Evolutionary conservation across 176 grass and related monocot species (phyloP).

Genomic region (Triticum monococcum): DNA sequence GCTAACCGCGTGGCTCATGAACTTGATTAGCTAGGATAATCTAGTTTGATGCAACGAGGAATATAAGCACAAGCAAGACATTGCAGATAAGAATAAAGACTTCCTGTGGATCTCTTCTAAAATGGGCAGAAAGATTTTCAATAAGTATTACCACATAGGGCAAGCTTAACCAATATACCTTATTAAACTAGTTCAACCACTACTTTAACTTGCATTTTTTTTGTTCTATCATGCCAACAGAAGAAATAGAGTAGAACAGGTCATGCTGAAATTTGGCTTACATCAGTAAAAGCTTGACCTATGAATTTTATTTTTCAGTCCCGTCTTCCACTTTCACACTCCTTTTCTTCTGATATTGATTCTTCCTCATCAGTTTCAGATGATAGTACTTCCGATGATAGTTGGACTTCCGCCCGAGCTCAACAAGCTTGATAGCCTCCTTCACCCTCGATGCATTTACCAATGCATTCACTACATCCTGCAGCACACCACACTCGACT

Average conservation of each 20-base stretch:
- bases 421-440: conserved; percentile 48
- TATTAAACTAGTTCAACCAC: background rate
- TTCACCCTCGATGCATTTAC: too few relatives aligned
- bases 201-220: background rate
- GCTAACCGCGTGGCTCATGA: too few relatives aligned
- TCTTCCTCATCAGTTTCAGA: background rate
- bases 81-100: background rate
- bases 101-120: background rate
- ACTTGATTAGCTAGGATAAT: too few relatives aligned
- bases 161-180: background rate
- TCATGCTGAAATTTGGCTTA: background rate
- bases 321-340: background rate
- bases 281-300: background rate
- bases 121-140: background rate
- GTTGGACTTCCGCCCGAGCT: conserved; percentile 5
- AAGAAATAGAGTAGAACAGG: too few relatives aligned
- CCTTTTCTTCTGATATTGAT: background rate
- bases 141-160: background rate
- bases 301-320: background rate
- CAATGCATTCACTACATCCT: too few relatives aligned
- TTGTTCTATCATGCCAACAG: background rate
- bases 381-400: conserved; percentile 3
- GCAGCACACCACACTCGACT: background rate
- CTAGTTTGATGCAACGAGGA: background rate
- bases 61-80: background rate